phyloP scores from a whole-genome alignment of 495 filamentous ascomycete species.

The Aspergillus kassunensis region DNA sequence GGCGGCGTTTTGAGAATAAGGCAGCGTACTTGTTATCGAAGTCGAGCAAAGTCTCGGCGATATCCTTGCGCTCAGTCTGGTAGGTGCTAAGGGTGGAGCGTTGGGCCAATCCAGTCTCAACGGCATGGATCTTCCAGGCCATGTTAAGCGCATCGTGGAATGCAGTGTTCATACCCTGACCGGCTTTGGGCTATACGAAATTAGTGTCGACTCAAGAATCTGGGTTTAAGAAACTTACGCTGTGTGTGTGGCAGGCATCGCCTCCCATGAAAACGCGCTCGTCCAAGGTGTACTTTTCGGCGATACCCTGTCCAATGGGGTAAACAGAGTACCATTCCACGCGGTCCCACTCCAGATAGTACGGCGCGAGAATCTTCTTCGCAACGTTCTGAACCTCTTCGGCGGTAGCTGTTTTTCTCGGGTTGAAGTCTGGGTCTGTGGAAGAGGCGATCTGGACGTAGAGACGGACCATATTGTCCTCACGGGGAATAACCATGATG shows the following conservation, averaged over 20 bases:
- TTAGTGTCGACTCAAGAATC: constrained; percentile 16
- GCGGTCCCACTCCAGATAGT: constrained; percentile 52
- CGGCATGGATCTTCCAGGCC: constrained; percentile 74
- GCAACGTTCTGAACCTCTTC: constrained; percentile 61
- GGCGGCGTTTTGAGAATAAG: constrained; percentile 59
- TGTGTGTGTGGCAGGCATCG: constrained; percentile 65
- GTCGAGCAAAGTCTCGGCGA: constrained; percentile 65
- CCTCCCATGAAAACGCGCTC: constrained; percentile 59
- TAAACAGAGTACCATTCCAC: constrained; percentile 62
- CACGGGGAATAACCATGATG: constrained; percentile 76
- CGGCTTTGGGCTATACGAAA: constrained; percentile 54
- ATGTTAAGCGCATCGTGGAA: constrained; percentile 63
- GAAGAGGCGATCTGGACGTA: constrained; percentile 72
- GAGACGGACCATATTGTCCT: constrained; percentile 73
- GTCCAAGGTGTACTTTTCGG: constrained; percentile 55
- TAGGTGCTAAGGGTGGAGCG: constrained; percentile 65
- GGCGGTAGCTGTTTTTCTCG: constrained; percentile 46
- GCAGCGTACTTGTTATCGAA: constrained; percentile 68
- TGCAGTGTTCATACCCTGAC: constrained; percentile 53
- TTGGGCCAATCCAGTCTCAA: constrained; percentile 58
- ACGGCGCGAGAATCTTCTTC: constrained; percentile 58
- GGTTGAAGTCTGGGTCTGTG: constrained; percentile 55
- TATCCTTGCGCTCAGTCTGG: constrained; percentile 63
- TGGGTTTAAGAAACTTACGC: too few species aligned
- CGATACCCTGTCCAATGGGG: constrained; percentile 59